These are phyloP conservation scores for Penstemon newberryi DNA, from an alignment of 257 asterid species.

Conservation along the genomic window DNA sequence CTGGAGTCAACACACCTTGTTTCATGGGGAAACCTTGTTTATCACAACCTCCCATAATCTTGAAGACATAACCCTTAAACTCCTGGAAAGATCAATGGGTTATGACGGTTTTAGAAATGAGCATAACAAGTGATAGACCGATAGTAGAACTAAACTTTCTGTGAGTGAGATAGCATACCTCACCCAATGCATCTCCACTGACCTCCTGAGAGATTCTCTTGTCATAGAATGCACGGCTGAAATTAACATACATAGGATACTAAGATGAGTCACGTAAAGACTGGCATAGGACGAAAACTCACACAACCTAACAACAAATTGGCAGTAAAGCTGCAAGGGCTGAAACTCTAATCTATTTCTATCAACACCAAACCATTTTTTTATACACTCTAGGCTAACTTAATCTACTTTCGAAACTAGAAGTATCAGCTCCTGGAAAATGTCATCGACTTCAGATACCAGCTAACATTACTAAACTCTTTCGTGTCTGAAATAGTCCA, in stretches of 20 bases:
- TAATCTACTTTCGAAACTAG: not conserved
- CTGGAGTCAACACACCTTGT: conserved; percentile 63
- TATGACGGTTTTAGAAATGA: not conserved
- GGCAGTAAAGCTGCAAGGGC: not conserved
- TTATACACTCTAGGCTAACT: not conserved
- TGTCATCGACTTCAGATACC: not conserved
- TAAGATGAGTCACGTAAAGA: not conserved
- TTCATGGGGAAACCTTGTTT: conserved; percentile 67
- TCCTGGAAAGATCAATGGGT: conserved; percentile 34
- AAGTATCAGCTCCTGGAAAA: not conserved
- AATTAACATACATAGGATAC: not conserved
- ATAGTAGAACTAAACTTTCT: not conserved
- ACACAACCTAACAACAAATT: not conserved
- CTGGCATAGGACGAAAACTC: not conserved
- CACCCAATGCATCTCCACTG: conserved; percentile 51
- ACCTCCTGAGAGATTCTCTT: conserved; percentile 56
- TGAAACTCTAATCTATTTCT: not conserved
- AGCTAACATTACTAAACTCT: not conserved
- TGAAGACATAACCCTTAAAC: conserved; percentile 49
- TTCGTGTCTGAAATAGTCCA: not conserved
- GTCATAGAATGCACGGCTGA: conserved; percentile 48
- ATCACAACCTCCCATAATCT: conserved; percentile 67
- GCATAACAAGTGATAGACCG: not conserved
- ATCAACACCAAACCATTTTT: too few species aligned
- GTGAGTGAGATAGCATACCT: conserved; percentile 28